Conservation (phyloP, 2,329 filamentous ascomycete genomes). For the Xylariales sp. region DNA sequence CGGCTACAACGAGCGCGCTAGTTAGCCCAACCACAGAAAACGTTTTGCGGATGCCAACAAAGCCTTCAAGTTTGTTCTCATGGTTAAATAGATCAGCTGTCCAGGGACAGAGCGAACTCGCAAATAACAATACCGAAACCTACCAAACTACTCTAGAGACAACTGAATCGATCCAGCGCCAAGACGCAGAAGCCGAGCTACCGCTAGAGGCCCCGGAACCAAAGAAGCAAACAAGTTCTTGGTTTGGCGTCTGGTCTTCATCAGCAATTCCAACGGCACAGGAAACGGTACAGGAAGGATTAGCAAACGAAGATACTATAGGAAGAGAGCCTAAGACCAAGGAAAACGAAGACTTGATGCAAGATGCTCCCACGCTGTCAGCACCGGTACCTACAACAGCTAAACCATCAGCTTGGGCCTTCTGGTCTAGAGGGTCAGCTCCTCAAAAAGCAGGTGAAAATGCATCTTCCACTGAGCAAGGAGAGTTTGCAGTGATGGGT, state of each 20-base stretch:
- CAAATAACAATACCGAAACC: slow-evolving; percentile 34
- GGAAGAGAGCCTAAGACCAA: slow-evolving; percentile 45
- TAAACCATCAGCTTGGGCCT: slow-evolving; percentile 74
- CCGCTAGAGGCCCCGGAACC: slow-evolving; percentile 40
- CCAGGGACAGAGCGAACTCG: slow-evolving; percentile 28
- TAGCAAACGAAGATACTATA: slow-evolving; percentile 34
- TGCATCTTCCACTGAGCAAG: slow-evolving; percentile 53
- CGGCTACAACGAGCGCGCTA: neutral
- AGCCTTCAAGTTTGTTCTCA: slow-evolving; percentile 65
- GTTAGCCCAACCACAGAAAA: slow-evolving; percentile 23
- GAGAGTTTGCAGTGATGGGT: slow-evolving; percentile 67
- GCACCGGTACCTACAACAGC: slow-evolving; percentile 37
- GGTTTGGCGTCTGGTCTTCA: slow-evolving; percentile 53
- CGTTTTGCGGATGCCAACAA: slow-evolving; percentile 37
- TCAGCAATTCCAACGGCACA: slow-evolving; percentile 35
- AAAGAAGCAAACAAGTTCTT: slow-evolving; percentile 47
- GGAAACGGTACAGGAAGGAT: slow-evolving; percentile 28
- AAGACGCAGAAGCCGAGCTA: slow-evolving; percentile 34
- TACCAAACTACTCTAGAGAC: slow-evolving; percentile 41
- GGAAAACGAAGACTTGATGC: slow-evolving; percentile 55
- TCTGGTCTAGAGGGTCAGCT: slow-evolving; percentile 75
- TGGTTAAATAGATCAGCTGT: slow-evolving; percentile 58
- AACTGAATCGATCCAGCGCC: slow-evolving; percentile 34
- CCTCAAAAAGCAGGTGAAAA: slow-evolving; percentile 52
- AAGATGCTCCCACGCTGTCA: slow-evolving; percentile 54